phyloP scores from a whole-genome alignment of 202 grass and related monocot species.

The Hordeum pubiflorum region DNA sequence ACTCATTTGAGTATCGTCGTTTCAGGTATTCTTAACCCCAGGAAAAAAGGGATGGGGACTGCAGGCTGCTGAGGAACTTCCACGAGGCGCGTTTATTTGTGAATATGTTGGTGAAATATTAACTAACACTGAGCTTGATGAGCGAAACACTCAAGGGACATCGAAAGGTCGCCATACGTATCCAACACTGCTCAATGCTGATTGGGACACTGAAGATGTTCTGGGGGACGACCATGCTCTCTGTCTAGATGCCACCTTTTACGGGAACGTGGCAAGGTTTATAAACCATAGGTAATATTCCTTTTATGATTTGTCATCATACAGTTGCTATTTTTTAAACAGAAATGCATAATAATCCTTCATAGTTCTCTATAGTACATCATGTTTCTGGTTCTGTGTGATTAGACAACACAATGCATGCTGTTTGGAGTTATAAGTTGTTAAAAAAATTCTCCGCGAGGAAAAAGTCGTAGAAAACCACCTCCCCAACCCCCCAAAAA shows the following conservation, averaged over 20 bases:
- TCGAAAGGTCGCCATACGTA: slow-evolving; percentile 57
- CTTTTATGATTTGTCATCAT: neutral
- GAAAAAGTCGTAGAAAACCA: too few species aligned
- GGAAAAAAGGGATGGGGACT: slow-evolving; percentile 80
- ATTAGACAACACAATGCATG: neutral
- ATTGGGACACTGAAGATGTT: slow-evolving; percentile 73
- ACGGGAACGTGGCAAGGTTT: slow-evolving; percentile 86
- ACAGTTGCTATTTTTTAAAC: neutral
- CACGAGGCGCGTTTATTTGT: slow-evolving; percentile 78
- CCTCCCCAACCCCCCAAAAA: neutral
- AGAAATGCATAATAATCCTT: neutral
- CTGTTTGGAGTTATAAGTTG: neutral
- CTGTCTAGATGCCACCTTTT: slow-evolving; percentile 82
- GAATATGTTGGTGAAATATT: slow-evolving; percentile 92
- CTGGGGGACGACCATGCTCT: slow-evolving; percentile 83
- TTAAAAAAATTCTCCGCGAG: neutral
- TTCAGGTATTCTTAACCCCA: slow-evolving; percentile 76
- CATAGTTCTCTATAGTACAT: neutral
- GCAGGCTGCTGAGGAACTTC: slow-evolving; percentile 44
- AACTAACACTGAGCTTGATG: slow-evolving; percentile 78
- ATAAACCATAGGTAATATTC: slow-evolving; percentile 85
- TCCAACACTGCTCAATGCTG: slow-evolving; percentile 66
- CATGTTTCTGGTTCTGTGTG: neutral
- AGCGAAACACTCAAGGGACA: slow-evolving; percentile 40
- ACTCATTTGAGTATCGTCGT: neutral